These are phyloP conservation scores for Haplosporangium gracile DNA, from an alignment of 192 early-diverging fungal species.

Conservation along the genomic window DNA sequence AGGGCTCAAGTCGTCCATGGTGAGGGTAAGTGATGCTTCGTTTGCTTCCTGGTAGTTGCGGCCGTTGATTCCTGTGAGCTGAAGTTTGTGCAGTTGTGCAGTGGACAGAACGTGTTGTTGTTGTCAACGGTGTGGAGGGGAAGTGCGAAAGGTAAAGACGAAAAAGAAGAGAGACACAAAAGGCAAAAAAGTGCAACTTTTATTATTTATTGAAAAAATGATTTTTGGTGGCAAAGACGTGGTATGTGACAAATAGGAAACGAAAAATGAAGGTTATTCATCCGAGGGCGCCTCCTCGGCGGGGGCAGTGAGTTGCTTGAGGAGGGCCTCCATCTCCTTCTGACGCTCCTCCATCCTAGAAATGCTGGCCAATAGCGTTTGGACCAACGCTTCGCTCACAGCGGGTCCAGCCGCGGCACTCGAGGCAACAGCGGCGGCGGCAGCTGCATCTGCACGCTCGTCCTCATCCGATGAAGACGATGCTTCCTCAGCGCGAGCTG, in stretches of 20 bases:
- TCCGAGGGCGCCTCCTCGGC: not conserved
- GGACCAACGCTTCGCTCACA: slow-evolving; percentile 38
- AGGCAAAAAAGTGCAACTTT: not conserved
- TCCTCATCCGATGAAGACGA: slow-evolving; percentile 2
- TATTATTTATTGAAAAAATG: not conserved
- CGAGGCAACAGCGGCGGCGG: not conserved
- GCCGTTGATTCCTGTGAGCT: not conserved
- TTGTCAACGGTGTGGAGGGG: not conserved
- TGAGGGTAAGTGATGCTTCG: not conserved
- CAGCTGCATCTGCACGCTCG: not conserved
- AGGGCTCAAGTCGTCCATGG: not conserved
- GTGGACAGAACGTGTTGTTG: not conserved
- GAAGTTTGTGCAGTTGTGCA: not conserved
- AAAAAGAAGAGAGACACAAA: not conserved
- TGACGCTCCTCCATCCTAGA: slow-evolving; percentile 48
- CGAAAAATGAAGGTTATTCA: not conserved
- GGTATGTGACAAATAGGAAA: not conserved
- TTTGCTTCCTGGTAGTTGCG: not conserved
- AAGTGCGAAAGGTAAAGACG: not conserved
- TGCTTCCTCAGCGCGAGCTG: not conserved
- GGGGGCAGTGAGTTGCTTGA: not conserved
- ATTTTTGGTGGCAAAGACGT: slow-evolving; percentile 17
- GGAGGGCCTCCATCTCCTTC: slow-evolving; percentile 35
- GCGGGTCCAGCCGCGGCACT: slow-evolving; percentile 1
- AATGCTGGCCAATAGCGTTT: slow-evolving; percentile 39